phyloP scores from a whole-genome alignment of 179 eudicot genomes.

The Beta lomatogona region DNA sequence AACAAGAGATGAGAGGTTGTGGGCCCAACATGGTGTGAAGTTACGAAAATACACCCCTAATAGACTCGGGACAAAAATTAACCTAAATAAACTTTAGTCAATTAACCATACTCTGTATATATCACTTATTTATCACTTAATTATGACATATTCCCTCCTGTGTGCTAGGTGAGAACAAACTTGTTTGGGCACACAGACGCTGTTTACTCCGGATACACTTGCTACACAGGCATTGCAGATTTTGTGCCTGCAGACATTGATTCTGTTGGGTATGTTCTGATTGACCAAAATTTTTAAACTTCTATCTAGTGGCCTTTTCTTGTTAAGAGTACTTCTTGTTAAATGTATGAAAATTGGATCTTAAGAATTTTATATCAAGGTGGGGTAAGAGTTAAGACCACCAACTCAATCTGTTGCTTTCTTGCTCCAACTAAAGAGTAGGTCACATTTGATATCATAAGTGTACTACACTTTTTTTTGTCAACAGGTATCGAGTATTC shows the following conservation, averaged over 20 bases:
- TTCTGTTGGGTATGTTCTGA: constrained; percentile 76
- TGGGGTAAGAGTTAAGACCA: not conserved
- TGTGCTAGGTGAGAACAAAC: constrained; percentile 64
- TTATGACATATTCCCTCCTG: not conserved
- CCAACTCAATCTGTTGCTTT: not conserved
- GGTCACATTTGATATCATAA: not conserved
- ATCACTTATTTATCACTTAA: not conserved
- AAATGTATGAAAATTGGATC: no score
- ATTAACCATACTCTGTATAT: not conserved
- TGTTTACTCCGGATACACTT: constrained; percentile 89
- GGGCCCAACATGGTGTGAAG: no score
- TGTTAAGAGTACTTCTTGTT: not conserved
- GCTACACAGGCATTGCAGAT: constrained; percentile 98
- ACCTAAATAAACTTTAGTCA: no score
- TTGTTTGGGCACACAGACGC: constrained; percentile 77
- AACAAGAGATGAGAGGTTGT: no score
- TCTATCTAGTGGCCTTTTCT: not conserved
- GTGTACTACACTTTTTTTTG: constrained; percentile 16
- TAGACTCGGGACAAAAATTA: no score
- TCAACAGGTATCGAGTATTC: constrained; percentile 82
- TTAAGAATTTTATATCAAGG: not conserved
- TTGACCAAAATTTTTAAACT: not conserved
- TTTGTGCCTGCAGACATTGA: constrained; percentile 91
- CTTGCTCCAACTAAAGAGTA: not conserved
- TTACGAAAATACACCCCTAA: no score